Base-by-base conservation (phyloP, 345 rosid genomes). In the Camelina sativa region DNA sequence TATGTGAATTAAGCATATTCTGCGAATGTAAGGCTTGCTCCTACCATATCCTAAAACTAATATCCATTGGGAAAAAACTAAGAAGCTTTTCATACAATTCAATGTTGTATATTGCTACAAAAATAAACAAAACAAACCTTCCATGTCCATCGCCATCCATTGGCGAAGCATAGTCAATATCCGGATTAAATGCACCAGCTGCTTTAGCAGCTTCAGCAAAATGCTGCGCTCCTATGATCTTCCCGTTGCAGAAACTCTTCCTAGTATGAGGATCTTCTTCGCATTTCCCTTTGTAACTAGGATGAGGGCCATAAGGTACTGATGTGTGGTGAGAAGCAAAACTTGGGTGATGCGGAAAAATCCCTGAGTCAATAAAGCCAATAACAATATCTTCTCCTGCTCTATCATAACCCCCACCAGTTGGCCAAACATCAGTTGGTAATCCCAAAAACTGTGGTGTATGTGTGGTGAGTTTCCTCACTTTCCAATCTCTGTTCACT, bases 91-190 rank as follows among this genome's bases (percentile, higher is more conserved):
- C 34, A 63, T 1, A 54, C 41, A 53, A 53, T 11, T n/a, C 15
- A 38, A 48, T 60, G 34, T 23, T 28, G 69, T 44, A 48, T 7
- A 13, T 30, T 2, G 7, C 11, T 25, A 55, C 5, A 7, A 16
- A 7, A 34, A 22, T 19, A 40, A 48, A 15, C 9, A 28, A 41
- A 34, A 66, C 87, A 58, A 66, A 92, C 98, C 99, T 95, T 85
- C 98, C 98, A 83, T 95, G 98, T 69, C 99, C 99, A 86, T 95
- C 99, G 23, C 97, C 98, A 89, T 95, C 99, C 92, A 95, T 47
- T 43, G 99, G 98, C 64, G 98, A 95, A 82, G 93, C 97, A 84
- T 71, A 92, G 85, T 95, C 98, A 57, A 89, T 67, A 37, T 84
- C 79, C 47, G 97, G 97, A 83, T 92, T 92, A 79, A 95, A 92